Percentiles rank a stretch among this genome's conserved stretches.
Conservation (phyloP, 768 basidiomycete species). For the Coprinopsis marcescibilis region DNA sequence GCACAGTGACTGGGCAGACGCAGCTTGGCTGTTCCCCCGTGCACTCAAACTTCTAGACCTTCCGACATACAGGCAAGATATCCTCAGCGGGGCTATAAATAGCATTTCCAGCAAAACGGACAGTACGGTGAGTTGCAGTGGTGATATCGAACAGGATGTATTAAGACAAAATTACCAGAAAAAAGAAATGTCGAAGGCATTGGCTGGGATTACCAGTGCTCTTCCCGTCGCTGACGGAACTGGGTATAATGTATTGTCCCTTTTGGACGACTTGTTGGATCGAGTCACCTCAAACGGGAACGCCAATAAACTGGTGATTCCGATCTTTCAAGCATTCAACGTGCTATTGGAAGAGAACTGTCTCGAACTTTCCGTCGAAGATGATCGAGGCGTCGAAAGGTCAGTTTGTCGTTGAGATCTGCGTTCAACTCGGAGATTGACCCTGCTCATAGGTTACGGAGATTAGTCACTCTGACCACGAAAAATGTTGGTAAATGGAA, state of each 20-base stretch:
- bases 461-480: slow-evolving; percentile 50
- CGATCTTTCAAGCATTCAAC: slow-evolving; percentile 71
- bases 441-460: slow-evolving; percentile 43
- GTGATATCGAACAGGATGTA: slow-evolving; percentile 9
- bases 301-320: slow-evolving; percentile 74
- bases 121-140: slow-evolving; percentile 57
- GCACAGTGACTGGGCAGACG: slow-evolving; percentile 60
- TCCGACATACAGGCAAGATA: slow-evolving; percentile 48
- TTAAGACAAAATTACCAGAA: slow-evolving; percentile 42
- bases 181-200: slow-evolving; percentile 48
- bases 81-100: slow-evolving; percentile 69
- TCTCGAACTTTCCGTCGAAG: slow-evolving; percentile 43
- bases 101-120: slow-evolving; percentile 83
- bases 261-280: slow-evolving; percentile 53
- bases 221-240: slow-evolving; percentile 37
- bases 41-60: slow-evolving; percentile 63
- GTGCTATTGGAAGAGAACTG: slow-evolving; percentile 66
- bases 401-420: slow-evolving; percentile 26
- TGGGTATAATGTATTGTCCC: slow-evolving; percentile 42
- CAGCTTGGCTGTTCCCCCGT: slow-evolving; percentile 68
- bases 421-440: slow-evolving; percentile 35
- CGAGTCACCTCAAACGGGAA: slow-evolving; percentile 48
- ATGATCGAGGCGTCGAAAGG: slow-evolving; percentile 45
- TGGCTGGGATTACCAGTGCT: slow-evolving; percentile 50
- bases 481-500: slow-evolving; percentile 67